Evolutionary conservation across 2,329 filamentous ascomycete genomes (phyloP), one percentile per base, ranked within the genome.

Genomic region (Oidium heveae): DNA sequence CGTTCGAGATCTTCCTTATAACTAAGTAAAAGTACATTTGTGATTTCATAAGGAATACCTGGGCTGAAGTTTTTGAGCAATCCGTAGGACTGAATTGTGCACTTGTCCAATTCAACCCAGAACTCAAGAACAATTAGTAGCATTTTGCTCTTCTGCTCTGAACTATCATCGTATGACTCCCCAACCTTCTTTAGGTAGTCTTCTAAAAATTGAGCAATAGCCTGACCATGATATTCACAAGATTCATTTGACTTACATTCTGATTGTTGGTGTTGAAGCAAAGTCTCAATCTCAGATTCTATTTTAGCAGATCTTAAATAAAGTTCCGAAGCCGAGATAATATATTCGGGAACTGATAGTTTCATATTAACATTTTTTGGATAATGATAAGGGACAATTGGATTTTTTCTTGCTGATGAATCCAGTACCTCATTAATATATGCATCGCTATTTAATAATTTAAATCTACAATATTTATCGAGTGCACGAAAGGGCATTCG

Each of bases 21-120:
- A 0, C 71, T 66, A 0, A 83, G 60, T 3, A 77, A 73, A 0
- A 84, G 65, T 2, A 71, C 66, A 59, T 82, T 71, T 0, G 84
- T 64, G 0, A 74, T 60, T 3, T 71, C 66, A 0, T 72, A 64
- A 0, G 63, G 58, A 50, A 84, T 74, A 0, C 68, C 66, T 0
- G 78, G 75, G 13, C 73, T 67, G 53, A 73, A 79, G 0, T 74
- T 64, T 0, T 52, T 33, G 0, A 84, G 63, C 0, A 81, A 61
- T 0, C 72, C 71, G 50, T 68, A 75, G 0, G 58, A 56, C 0
- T 47, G 12, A 0, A 68, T 63, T 0, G 73, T 71, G 16, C 61
- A 63, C 12, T 66, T 59, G 57, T 84, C 80, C 62, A 82, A 70
- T 1, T 62, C 59, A 2, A 73, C 62, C 79, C 79, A 84, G 0